Conservation (phyloP, 2,329 filamentous ascomycete species). For the Exophiala spinifera region DNA sequence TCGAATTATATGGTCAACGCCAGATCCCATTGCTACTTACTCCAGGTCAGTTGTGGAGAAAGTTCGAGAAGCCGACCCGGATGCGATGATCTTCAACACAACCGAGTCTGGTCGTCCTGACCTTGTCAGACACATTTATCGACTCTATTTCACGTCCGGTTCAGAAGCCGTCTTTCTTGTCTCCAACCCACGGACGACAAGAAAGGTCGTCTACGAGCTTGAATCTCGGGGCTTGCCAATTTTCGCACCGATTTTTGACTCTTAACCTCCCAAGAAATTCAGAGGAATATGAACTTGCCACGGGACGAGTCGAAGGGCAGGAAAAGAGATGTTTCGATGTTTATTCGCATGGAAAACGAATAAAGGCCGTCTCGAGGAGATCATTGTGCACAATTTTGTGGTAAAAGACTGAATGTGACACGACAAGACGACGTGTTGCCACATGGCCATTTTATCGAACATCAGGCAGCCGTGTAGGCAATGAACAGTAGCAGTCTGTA, state of each 20-base stretch:
- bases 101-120: slow-evolving; percentile 58
- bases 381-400: background rate
- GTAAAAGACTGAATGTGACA: background rate
- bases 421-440: background rate
- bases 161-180: slow-evolving; percentile 72
- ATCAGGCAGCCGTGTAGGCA: background rate
- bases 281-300: background rate
- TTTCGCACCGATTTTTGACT: slow-evolving; percentile 73
- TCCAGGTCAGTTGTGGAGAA: slow-evolving; percentile 55
- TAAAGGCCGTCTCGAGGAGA: background rate
- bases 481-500: background rate
- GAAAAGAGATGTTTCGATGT: background rate
- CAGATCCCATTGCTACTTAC: slow-evolving; percentile 61
- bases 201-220: slow-evolving; percentile 65
- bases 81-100: slow-evolving; percentile 69
- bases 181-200: slow-evolving; percentile 65
- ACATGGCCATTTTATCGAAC: background rate
- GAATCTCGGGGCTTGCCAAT: slow-evolving; percentile 64
- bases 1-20: slow-evolving; percentile 69
- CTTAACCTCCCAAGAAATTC: slow-evolving; percentile 24
- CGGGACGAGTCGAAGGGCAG: background rate
- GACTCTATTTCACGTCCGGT: slow-evolving; percentile 44
- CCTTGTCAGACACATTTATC: slow-evolving; percentile 56
- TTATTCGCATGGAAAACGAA: background rate
- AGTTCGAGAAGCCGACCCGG: slow-evolving; percentile 57